Conservation (phyloP, 257 asterid genomes). For the Salvia rosmarinus region DNA sequence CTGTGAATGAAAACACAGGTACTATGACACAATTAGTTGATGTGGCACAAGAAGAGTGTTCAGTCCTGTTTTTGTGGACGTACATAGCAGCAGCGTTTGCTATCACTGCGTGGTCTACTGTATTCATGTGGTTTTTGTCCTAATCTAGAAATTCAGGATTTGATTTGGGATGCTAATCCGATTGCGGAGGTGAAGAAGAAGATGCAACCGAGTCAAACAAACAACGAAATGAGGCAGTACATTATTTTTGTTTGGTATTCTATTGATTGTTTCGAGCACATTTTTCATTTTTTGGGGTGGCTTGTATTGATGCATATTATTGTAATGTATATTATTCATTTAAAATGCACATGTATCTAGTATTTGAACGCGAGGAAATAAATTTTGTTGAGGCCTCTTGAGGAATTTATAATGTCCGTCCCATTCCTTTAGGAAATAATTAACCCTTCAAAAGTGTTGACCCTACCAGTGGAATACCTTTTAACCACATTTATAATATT, state of each 20-base stretch:
- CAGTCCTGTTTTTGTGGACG: constrained; percentile 84
- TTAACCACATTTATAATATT: no score
- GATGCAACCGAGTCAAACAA: neutral
- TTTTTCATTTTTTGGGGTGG: neutral
- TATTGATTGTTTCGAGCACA: constrained; percentile 21
- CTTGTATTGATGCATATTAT: neutral
- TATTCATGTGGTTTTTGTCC: constrained; percentile 88
- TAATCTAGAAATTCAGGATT: neutral
- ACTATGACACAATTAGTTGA: constrained; percentile 90
- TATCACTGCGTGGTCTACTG: constrained; percentile 82
- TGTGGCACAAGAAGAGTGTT: constrained; percentile 91
- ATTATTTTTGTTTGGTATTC: neutral
- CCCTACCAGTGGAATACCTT: no score
- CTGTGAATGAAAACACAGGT: constrained; percentile 48
- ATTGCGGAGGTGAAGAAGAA: neutral
- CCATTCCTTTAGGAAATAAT: no score
- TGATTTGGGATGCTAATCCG: neutral
- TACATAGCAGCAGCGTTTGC: constrained; percentile 75
- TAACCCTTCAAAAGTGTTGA: no score
- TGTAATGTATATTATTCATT: neutral
- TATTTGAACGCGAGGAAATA: no score
- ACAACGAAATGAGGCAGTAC: neutral
- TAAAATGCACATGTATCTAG: neutral
- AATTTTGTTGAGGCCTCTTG: no score
- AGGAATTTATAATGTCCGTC: no score